Conservation (phyloP, 2,329 filamentous ascomycete species). For the Coniochaeta ligniaria region DNA sequence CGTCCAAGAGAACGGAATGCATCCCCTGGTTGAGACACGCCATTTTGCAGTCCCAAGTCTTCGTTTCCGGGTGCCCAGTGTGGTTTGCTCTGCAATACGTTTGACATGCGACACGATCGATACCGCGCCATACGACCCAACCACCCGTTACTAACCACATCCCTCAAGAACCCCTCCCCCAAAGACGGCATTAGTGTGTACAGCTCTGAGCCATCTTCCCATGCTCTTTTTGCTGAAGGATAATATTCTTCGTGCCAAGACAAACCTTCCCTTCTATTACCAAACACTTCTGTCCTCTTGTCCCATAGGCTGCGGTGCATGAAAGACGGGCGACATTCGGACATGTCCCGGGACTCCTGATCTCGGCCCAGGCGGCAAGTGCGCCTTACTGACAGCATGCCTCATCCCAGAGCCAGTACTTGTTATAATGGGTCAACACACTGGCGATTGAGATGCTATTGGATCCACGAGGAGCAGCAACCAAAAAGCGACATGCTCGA, state of each 20-base stretch:
- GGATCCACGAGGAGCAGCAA: neutral
- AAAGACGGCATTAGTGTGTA: slow-evolving; percentile 51
- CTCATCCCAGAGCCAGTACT: neutral
- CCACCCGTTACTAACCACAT: neutral
- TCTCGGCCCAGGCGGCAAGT: neutral
- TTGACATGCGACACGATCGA: neutral
- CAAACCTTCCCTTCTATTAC: slow-evolving; percentile 43
- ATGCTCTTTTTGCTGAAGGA: slow-evolving; percentile 51
- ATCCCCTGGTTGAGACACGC: slow-evolving; percentile 10
- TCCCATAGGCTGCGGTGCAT: slow-evolving; percentile 42
- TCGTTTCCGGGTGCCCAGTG: neutral
- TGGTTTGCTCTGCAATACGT: neutral
- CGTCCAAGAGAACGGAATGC: slow-evolving; percentile 17
- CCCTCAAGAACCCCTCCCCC: neutral
- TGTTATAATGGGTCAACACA: neutral
- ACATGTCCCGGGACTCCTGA: neutral
- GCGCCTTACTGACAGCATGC: neutral
- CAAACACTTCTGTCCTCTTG: slow-evolving; percentile 41
- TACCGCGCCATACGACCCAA: neutral
- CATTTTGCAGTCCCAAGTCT: slow-evolving; percentile 5
- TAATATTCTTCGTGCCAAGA: slow-evolving; percentile 47
- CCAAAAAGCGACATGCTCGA: neutral
- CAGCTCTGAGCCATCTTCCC: slow-evolving; percentile 40
- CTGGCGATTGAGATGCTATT: neutral
- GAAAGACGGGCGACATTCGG: slow-evolving; percentile 43